Conservation (phyloP, 306 rosid genomes). For the Bauhinia variegata region DNA sequence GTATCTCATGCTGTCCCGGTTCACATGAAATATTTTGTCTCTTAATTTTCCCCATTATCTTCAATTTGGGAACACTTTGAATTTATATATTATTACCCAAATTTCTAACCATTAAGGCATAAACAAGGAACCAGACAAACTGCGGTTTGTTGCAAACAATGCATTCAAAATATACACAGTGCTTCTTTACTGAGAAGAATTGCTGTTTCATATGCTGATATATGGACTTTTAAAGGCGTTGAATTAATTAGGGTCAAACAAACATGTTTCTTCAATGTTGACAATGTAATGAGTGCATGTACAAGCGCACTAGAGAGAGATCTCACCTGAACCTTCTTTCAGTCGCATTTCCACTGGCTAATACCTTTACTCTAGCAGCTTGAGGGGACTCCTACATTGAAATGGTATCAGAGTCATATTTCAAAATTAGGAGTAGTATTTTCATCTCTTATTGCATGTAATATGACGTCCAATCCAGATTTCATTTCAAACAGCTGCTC, state of each 20-base stretch:
- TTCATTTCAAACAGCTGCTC: slow-evolving; percentile 4
- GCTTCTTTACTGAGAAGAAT: slow-evolving; percentile 11
- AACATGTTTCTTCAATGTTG: slow-evolving; percentile 8
- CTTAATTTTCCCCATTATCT: neutral
- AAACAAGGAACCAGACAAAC: neutral
- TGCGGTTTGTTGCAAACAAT: neutral
- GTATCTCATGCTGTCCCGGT: neutral
- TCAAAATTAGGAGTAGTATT: neutral
- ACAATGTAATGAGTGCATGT: neutral
- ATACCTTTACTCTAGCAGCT: slow-evolving; percentile 96
- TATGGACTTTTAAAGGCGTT: neutral
- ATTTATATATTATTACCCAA: neutral
- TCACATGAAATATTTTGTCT: neutral
- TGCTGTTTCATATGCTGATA: slow-evolving; percentile 10
- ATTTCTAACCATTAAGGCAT: slow-evolving; percentile 11
- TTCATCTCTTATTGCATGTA: slow-evolving; percentile 3
- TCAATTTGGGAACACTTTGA: neutral
- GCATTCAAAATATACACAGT: neutral
- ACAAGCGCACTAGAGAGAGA: neutral
- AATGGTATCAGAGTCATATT: slow-evolving; percentile 35
- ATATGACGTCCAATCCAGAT: slow-evolving; percentile 17
- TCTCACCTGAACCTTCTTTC: slow-evolving; percentile 95
- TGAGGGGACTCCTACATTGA: slow-evolving; percentile 90
- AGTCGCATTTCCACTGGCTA: slow-evolving; percentile 97
- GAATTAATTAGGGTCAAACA: neutral